Conservation (phyloP, 2,329 filamentous ascomycete species). For the Furcasterigmium sp. region DNA sequence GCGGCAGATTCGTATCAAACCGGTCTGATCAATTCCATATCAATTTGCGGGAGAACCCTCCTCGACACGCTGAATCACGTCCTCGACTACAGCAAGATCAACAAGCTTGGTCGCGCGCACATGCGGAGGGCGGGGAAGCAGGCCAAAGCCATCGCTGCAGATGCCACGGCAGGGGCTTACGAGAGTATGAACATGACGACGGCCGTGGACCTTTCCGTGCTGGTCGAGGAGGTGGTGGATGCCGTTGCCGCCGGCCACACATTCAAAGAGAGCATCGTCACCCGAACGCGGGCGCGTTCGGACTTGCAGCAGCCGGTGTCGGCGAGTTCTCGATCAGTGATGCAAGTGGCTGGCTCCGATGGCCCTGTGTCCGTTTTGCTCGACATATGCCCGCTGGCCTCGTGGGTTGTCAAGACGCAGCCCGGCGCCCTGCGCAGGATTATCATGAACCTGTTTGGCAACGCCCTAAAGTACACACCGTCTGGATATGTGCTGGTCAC, state of each 20-base stretch:
- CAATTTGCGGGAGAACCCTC: conserved; percentile 40
- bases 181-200: conserved; percentile 24
- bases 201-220: conserved; percentile 22
- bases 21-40: conserved; percentile 38
- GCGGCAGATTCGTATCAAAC: conserved; percentile 28
- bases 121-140: conserved; percentile 11
- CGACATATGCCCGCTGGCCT: conserved; percentile 38
- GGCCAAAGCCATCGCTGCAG: conserved; percentile 18
- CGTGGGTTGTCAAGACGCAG: conserved; percentile 49
- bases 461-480: conserved; percentile 57
- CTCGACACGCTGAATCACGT: conserved; percentile 46
- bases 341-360: conserved; percentile 14
- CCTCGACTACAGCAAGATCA: conserved; percentile 36
- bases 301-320: conserved; percentile 3
- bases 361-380: conserved; percentile 40
- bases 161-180: conserved; percentile 13
- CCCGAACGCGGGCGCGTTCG: too few species aligned
- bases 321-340: neutral
- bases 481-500: conserved; percentile 42
- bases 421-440: conserved; percentile 47
- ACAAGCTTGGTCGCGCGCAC: conserved; percentile 23
- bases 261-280: too few species aligned
- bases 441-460: conserved; percentile 59
- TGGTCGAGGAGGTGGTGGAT: conserved; percentile 32
- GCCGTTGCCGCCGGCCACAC: conserved; percentile 28